Percentiles rank a stretch among this genome's conserved stretches.
Conservation (phyloP, 129 eudicot species). For the Mikania micrantha region DNA sequence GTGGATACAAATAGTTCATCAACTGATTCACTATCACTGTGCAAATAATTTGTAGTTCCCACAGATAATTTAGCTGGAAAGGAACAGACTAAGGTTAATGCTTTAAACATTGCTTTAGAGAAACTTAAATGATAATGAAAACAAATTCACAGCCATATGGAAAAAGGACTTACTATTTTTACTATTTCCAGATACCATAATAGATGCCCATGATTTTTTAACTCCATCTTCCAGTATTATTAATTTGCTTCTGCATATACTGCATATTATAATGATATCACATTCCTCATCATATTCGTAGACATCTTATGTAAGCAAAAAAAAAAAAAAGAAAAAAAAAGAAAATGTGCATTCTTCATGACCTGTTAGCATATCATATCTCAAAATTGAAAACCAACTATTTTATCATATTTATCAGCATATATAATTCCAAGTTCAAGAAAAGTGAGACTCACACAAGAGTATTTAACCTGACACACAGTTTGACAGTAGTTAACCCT, state of each 20-base stretch:
- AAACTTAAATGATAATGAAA: background rate
- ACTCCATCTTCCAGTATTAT: conserved; percentile 73
- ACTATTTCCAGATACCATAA: conserved; percentile 19
- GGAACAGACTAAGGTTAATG: conserved; percentile 24
- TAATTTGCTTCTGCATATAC: conserved; percentile 82
- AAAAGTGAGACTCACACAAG: conserved; percentile 63
- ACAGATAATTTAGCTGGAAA: conserved; percentile 40
- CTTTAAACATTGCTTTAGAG: background rate
- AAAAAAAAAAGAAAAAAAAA: background rate
- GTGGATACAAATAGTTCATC: conserved; percentile 94
- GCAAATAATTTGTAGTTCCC: conserved; percentile 32
- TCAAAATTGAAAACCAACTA: background rate
- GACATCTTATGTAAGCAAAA: background rate
- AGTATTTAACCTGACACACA: conserved; percentile 86
- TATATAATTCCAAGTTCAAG: background rate
- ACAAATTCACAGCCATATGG: background rate
- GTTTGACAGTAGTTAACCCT: conserved; percentile 57
- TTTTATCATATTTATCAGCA: background rate
- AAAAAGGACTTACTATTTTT: conserved; percentile 47
- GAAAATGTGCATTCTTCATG: conserved; percentile 5
- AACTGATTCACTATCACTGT: conserved; percentile 53
- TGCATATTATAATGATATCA: conserved; percentile 34
- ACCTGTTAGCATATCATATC: background rate
- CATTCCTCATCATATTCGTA: background rate
- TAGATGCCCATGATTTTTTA: conserved; percentile 74